phyloP scores from a whole-genome alignment of 2,329 filamentous ascomycete species.

The Aureobasidium namibiae region DNA sequence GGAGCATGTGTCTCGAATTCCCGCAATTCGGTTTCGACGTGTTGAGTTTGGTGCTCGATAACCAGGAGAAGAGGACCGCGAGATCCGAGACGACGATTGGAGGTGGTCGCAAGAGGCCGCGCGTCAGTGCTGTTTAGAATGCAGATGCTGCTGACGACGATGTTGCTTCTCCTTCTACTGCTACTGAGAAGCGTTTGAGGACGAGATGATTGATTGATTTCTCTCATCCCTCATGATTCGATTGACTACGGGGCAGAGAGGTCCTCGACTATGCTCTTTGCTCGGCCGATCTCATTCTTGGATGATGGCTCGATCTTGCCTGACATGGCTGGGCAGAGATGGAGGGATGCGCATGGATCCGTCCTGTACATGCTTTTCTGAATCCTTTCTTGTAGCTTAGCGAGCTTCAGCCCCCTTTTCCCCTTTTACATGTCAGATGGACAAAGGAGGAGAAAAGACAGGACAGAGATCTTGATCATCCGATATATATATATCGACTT shows the following conservation, averaged over 20 bases:
- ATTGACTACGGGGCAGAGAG: fast-evolving
- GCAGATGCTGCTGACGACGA: not conserved
- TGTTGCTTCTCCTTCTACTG: not conserved
- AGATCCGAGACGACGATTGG: conserved; percentile 28
- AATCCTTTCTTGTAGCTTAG: not conserved
- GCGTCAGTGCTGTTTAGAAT: conserved; percentile 19
- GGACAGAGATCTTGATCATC: not conserved
- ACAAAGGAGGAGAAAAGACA: not conserved
- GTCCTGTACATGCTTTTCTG: no score
- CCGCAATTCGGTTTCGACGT: conserved; percentile 93
- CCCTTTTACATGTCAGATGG: not conserved
- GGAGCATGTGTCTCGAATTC: conserved; percentile 74
- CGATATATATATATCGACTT: no score
- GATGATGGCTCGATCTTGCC: not conserved
- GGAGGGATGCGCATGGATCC: no score
- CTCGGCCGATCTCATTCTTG: not conserved
- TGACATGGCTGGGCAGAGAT: not conserved
- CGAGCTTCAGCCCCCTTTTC: not conserved
- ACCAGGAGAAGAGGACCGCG: conserved; percentile 38
- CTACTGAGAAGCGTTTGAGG: not conserved
- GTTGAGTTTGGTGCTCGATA: conserved; percentile 54
- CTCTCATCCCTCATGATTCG: not conserved
- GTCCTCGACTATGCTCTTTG: not conserved
- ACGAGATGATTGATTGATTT: not conserved
- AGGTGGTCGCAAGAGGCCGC: conserved; percentile 30